phyloP scores from a whole-genome alignment of 73 alveolate species.

The Paramecium tetraurelia region DNA sequence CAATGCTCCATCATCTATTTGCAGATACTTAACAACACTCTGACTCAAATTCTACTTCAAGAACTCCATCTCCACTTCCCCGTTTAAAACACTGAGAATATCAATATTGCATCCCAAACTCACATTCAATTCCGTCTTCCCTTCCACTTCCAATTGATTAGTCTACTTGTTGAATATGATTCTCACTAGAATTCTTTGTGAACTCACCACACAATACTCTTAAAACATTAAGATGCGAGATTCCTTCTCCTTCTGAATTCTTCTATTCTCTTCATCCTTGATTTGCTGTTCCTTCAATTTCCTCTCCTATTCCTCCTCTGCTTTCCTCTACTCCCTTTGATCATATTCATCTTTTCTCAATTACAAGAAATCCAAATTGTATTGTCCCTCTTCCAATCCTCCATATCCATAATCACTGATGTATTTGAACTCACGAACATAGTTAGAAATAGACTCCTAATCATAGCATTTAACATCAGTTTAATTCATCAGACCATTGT shows the following conservation, averaged over 20 bases:
- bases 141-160: background rate
- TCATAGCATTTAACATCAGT: background rate
- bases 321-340: background rate
- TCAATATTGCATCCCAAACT: background rate
- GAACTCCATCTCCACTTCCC: background rate
- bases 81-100: background rate
- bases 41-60: background rate
- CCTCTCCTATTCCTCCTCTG: background rate
- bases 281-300: background rate
- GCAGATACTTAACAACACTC: background rate
- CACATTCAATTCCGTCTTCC: background rate
- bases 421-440: background rate
- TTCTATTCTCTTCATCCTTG: background rate
- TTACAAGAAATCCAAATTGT: conserved; percentile 2
- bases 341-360: background rate
- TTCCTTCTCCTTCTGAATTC: background rate
- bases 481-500: background rate
- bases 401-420: background rate
- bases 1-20: background rate
- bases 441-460: background rate
- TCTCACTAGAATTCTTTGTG: background rate
- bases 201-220: background rate
- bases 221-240: background rate
- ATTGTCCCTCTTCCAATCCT: background rate
- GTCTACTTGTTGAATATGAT: background rate